Percentiles rank a stretch among this genome's conserved stretches.
Evolutionary conservation across 768 basidiomycete species (phyloP).

Genomic region (Boletellus emodensis): DNA sequence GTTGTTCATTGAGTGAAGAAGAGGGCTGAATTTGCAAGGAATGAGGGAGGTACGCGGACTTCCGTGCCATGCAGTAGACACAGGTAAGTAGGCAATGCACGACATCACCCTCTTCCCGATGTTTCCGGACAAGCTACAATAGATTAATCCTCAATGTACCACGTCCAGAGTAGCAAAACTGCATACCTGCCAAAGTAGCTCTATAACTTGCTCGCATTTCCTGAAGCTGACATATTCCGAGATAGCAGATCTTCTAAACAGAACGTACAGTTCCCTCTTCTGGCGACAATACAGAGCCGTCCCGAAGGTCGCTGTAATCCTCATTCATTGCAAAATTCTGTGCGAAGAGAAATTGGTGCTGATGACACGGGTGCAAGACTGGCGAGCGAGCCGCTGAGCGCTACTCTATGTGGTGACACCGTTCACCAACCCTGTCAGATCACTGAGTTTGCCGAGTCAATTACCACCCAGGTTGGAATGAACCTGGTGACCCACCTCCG

Average conservation of each 20-base stretch:
- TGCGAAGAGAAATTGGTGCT: constrained; percentile 6
- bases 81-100: constrained; percentile 15
- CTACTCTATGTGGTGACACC: constrained; percentile 7
- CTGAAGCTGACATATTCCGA: background rate
- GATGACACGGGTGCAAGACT: constrained; percentile 12
- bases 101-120: background rate
- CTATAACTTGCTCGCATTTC: constrained; percentile 19
- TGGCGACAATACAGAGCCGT: constrained; percentile 19
- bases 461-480: background rate
- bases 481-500: constrained; percentile 1
- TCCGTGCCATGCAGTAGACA: constrained; percentile 30
- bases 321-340: constrained; percentile 1
- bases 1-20: background rate
- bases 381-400: constrained; percentile 16
- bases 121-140: constrained; percentile 13
- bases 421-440: constrained; percentile 7
- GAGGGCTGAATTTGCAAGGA: constrained; percentile 8
- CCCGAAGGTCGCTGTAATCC: constrained; percentile 14
- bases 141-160: background rate
- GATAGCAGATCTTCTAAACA: background rate
- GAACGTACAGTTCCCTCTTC: constrained; percentile 12
- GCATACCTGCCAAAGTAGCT: constrained; percentile 23
- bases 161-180: background rate
- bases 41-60: constrained; percentile 23
- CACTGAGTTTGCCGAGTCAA: constrained; percentile 1